A percentile compares a stretch with the other conserved stretches of the same genome.
Conservation (phyloP, 345 rosid genomes). For the Lepidium africanum region DNA sequence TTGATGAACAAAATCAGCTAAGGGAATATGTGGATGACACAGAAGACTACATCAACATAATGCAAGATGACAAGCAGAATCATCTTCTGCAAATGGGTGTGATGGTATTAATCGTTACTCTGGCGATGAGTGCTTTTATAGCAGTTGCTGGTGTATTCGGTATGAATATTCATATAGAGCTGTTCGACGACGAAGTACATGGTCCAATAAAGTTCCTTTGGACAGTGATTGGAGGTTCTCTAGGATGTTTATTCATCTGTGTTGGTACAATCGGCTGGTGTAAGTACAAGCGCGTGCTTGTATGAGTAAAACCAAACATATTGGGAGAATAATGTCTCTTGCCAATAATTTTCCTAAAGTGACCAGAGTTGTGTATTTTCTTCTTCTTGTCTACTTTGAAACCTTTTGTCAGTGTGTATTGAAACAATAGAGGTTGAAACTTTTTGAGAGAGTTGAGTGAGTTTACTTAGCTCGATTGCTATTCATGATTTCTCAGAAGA, state of each 20-base stretch:
- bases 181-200: conserved; percentile 23
- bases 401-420: no score
- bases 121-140: conserved; percentile 58
- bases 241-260: conserved; percentile 55
- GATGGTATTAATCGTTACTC: conserved; percentile 81
- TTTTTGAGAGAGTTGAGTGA: no score
- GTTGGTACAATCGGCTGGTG: conserved; percentile 79
- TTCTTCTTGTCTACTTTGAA: not conserved
- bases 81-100: conserved; percentile 96
- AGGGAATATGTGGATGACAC: conserved; percentile 95
- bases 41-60: conserved; percentile 91
- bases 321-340: not conserved
- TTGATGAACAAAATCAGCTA: conserved; percentile 38
- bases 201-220: conserved; percentile 48
- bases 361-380: not conserved
- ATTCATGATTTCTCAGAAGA: not conserved
- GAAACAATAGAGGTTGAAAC: no score
- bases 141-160: conserved; percentile 70
- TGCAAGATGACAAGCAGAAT: conserved; percentile 95
- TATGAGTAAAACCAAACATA: conserved; percentile 19
- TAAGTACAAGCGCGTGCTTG: conserved; percentile 70
- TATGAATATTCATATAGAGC: conserved; percentile 58
- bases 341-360: not conserved
- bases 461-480: no score
- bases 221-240: conserved; percentile 65